phyloP scores from a whole-genome alignment of 139 green algal species.

The Chlorella sp. region DNA sequence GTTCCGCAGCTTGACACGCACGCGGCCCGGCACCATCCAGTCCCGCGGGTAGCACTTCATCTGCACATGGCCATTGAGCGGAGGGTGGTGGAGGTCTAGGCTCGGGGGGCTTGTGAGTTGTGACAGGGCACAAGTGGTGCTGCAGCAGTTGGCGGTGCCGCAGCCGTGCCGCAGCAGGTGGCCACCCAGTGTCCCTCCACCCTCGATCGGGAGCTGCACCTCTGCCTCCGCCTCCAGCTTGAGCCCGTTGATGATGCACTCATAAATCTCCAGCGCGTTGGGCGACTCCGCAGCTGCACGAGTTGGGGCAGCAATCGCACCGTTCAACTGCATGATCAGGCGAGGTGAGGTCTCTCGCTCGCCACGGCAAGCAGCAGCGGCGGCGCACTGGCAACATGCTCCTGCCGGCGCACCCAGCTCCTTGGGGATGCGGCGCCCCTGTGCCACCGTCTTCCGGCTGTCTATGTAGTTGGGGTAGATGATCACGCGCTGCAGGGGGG shows the following conservation, averaged over 20 bases:
- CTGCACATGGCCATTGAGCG: constrained; percentile 44
- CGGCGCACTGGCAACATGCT: too few relatives aligned
- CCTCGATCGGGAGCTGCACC: too few relatives aligned
- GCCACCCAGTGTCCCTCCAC: too few relatives aligned
- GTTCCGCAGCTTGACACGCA: constrained; percentile 66
- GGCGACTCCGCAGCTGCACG: constrained; percentile 60
- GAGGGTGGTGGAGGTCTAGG: not conserved
- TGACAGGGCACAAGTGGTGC: too few relatives aligned
- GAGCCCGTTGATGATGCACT: constrained; percentile 45
- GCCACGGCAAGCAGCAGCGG: too few relatives aligned
- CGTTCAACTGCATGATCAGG: too few relatives aligned
- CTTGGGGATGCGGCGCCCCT: constrained; percentile 60
- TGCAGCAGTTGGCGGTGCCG: too few relatives aligned
- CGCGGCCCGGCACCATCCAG: constrained; percentile 53
- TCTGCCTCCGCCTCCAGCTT: constrained; percentile 29
- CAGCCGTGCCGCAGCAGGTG: too few relatives aligned
- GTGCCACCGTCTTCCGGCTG: constrained; percentile 57
- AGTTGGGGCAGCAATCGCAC: not conserved
- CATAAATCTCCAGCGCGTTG: constrained; percentile 57
- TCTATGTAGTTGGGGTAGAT: constrained; percentile 76
- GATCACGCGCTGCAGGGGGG: constrained; percentile 55
- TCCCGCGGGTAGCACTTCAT: constrained; percentile 69
- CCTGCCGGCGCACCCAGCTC: constrained; percentile 49
- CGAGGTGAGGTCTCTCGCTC: not conserved
- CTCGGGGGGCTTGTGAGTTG: too few relatives aligned